phyloP scores from a whole-genome alignment of 140 eudicot genomes.

The Bidens hawaiensis region DNA sequence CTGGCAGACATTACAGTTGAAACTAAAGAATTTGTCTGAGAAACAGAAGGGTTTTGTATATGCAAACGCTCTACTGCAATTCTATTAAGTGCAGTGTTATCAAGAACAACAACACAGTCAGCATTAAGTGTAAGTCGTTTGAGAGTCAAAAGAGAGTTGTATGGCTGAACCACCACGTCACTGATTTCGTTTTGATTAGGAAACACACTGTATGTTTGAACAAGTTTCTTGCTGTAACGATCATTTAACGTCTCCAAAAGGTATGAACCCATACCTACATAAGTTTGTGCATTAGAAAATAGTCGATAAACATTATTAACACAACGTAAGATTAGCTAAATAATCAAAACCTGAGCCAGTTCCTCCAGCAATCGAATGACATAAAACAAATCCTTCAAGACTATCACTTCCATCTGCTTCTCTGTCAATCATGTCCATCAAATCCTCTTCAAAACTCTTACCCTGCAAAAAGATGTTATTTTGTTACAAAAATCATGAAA shows the following conservation, averaged over 20 bases:
- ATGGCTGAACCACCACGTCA: slow-evolving; percentile 98
- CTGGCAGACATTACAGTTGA: slow-evolving; percentile 99
- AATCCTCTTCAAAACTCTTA: slow-evolving; percentile 85
- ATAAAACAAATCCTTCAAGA: slow-evolving; percentile 95
- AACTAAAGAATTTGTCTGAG: slow-evolving; percentile 89
- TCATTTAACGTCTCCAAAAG: slow-evolving; percentile 89
- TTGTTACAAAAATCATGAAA: not conserved
- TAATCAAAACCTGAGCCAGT: slow-evolving; percentile 86
- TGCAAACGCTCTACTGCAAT: slow-evolving; percentile 93
- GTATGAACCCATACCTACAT: slow-evolving; percentile 95
- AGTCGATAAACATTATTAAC: not conserved
- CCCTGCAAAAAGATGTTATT: slow-evolving; percentile 45
- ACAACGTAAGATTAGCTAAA: not conserved
- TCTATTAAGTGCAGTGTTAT: slow-evolving; percentile 93
- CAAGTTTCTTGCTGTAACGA: slow-evolving; percentile 96
- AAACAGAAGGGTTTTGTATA: slow-evolving; percentile 80
- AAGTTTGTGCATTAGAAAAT: not conserved
- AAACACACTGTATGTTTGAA: slow-evolving; percentile 97
- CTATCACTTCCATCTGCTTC: slow-evolving; percentile 99
- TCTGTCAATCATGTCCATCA: slow-evolving; percentile 99
- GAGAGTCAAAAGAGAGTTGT: slow-evolving; percentile 92
- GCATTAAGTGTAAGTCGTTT: slow-evolving; percentile 94
- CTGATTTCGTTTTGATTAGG: slow-evolving; percentile 88
- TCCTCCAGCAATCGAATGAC: slow-evolving; percentile 99
- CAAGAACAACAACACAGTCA: slow-evolving; percentile 98